Percentiles rank a stretch among this genome's conserved stretches.
These are phyloP conservation scores for Diaporthe sp. DNA, from an alignment of 2,329 filamentous ascomycete genomes.

Conservation along the genomic window DNA sequence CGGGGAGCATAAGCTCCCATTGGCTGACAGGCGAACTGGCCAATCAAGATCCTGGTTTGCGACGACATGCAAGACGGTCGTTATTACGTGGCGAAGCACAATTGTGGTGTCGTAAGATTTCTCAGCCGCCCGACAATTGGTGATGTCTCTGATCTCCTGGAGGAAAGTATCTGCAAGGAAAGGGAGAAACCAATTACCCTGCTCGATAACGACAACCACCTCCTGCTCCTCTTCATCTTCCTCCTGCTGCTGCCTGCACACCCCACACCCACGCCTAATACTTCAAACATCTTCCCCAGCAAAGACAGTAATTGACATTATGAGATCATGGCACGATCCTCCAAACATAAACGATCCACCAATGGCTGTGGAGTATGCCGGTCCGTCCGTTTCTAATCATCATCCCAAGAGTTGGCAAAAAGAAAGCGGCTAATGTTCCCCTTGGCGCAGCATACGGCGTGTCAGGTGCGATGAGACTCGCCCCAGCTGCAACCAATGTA, in stretches of 20 bases:
- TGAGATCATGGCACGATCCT: neutral
- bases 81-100: neutral
- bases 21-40: neutral
- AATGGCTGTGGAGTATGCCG: conserved; percentile 3
- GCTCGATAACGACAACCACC: neutral
- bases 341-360: neutral
- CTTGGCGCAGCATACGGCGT: neutral
- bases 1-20: neutral
- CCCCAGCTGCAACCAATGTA: neutral
- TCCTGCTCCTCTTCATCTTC: neutral
- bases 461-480: neutral
- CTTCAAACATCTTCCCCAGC: neutral
- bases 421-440: neutral
- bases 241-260: no score
- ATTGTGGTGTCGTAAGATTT: neutral
- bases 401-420: neutral
- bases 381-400: neutral
- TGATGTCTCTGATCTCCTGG: neutral
- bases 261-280: no score
- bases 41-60: conserved; percentile 2
- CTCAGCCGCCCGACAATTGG: neutral
- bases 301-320: neutral
- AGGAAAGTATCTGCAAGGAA: neutral
- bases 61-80: neutral
- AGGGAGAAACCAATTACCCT: neutral